These are phyloP conservation scores for Miscanthus lutarioriparius DNA, from an alignment of 176 grass and related monocot species.

Conservation along the genomic window DNA sequence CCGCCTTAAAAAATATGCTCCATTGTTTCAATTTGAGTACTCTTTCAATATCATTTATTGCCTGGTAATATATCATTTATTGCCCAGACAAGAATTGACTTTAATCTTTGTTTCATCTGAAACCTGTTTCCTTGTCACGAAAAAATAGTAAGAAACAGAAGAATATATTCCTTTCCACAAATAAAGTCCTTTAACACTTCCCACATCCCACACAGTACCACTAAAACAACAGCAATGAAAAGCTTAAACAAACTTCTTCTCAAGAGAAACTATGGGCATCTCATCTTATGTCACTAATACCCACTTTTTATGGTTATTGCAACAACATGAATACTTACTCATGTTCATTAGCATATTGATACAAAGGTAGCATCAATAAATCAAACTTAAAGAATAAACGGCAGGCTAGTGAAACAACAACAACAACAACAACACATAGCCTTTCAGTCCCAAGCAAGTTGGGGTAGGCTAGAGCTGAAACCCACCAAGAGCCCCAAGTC, in stretches of 20 bases:
- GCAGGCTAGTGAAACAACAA: background rate
- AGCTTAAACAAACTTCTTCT: no score
- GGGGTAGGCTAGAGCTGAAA: no score
- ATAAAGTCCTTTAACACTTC: background rate
- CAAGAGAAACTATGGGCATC: background rate
- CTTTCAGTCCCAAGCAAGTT: no score
- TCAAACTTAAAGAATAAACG: background rate
- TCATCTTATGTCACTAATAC: background rate
- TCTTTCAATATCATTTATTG: background rate
- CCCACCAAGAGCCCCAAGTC: no score
- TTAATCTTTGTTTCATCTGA: background rate
- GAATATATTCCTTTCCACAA: background rate
- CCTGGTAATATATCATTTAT: background rate
- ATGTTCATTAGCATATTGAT: background rate
- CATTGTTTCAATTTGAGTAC: no score
- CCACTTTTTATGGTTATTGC: background rate
- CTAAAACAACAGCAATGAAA: background rate
- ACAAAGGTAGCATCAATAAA: background rate
- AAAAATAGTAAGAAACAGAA: background rate
- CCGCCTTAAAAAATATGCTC: no score
- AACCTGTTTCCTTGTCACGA: background rate
- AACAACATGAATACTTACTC: background rate
- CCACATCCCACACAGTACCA: background rate
- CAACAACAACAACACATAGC: no score
- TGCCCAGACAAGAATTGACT: background rate